phyloP scores from a whole-genome alignment of 1,139 yeast species.

The Pichia terricola region DNA sequence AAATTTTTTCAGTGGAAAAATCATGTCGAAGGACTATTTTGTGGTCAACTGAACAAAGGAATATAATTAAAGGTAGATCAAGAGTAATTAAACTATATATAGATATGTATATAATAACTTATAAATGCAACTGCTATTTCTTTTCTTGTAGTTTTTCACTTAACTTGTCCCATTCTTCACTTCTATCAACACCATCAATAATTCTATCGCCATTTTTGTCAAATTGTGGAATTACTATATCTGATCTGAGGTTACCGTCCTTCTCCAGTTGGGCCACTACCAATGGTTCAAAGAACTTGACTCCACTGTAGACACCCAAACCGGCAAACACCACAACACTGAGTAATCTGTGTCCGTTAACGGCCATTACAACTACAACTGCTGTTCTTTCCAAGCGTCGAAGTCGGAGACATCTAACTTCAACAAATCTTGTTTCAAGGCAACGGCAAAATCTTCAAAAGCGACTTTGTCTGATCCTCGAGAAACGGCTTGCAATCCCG shows the following conservation, averaged over 20 bases:
- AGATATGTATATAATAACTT: too few species aligned
- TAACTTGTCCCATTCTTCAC: slow-evolving; percentile 16
- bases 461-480: slow-evolving; percentile 30
- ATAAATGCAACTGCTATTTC: not conserved
- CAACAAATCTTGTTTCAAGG: not conserved
- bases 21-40: too few species aligned
- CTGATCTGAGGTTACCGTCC: slow-evolving; percentile 58
- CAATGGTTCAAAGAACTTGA: slow-evolving; percentile 66
- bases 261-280: slow-evolving; percentile 58
- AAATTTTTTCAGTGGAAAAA: slow-evolving; percentile 28
- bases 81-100: too few species aligned
- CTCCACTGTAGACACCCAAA: slow-evolving; percentile 35
- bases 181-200: slow-evolving; percentile 15
- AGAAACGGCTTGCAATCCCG: slow-evolving; percentile 77
- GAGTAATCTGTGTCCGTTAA: slow-evolving; percentile 10
- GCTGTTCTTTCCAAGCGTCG: slow-evolving; percentile 7
- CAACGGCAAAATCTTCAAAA: slow-evolving; percentile 44
- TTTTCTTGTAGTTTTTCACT: slow-evolving; percentile 14
- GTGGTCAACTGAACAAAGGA: too few species aligned
- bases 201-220: slow-evolving; percentile 32
- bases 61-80: too few species aligned
- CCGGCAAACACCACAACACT: slow-evolving; percentile 19
- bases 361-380: slow-evolving; percentile 2
- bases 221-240: slow-evolving; percentile 42
- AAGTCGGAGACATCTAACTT: not conserved